Conservation (phyloP, 1,284 basidiomycete species). For the Microstroma glucosiphilum region DNA sequence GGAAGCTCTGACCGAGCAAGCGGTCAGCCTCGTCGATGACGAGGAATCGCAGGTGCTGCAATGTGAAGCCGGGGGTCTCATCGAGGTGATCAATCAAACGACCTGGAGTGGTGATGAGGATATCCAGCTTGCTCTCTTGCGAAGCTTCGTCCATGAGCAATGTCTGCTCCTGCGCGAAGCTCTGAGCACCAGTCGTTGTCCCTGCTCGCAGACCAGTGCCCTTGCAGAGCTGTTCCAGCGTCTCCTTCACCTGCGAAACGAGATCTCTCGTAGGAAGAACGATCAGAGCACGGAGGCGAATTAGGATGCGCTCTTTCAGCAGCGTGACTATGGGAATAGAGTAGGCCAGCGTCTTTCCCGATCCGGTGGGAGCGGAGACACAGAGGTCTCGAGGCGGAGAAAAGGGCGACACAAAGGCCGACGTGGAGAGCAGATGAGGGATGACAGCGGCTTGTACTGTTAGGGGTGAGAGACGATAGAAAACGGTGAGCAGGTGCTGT, state of each 20-base stretch:
- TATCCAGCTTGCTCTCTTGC: conserved; percentile 64
- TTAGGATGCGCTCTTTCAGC: conserved; percentile 18
- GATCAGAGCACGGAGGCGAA: conserved; percentile 76
- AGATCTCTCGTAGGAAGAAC: conserved; percentile 91
- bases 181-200: conserved; percentile 43
- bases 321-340: conserved; percentile 79
- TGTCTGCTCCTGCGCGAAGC: conserved; percentile 45
- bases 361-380: conserved; percentile 95
- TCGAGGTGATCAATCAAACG: conserved; percentile 87
- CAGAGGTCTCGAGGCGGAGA: conserved; percentile 73
- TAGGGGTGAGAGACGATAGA: conserved; percentile 11
- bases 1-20: conserved; percentile 86
- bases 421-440: conserved; percentile 64
- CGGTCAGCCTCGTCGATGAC: conserved; percentile 98
- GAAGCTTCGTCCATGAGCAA: conserved; percentile 10
- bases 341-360: conserved; percentile 93
- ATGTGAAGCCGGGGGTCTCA: conserved; percentile 70
- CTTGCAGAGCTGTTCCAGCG: conserved; percentile 67
- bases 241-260: conserved; percentile 86
- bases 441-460: conserved; percentile 75
- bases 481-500: background rate
- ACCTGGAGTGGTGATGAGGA: conserved; percentile 91
- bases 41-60: conserved; percentile 88
- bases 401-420: conserved; percentile 55
- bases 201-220: conserved; percentile 77